These are phyloP conservation scores for Aspergillus incahuasiensis DNA, from an alignment of 495 filamentous ascomycete species.

Conservation along the genomic window DNA sequence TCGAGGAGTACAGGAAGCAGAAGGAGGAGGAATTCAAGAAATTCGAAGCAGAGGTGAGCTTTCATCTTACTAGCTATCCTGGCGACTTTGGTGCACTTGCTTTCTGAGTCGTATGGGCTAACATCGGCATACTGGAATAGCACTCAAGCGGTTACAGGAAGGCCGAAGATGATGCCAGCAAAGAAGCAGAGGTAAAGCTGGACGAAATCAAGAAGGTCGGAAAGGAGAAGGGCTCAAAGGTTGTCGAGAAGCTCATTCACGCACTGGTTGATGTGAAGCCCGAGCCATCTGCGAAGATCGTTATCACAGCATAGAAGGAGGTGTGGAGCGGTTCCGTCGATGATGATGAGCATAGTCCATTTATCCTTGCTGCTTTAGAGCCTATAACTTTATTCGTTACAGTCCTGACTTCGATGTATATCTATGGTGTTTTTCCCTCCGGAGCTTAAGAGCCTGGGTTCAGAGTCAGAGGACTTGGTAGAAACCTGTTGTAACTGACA, in stretches of 20 bases:
- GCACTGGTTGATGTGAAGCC: slow-evolving; percentile 78
- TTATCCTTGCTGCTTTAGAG: slow-evolving; percentile 18
- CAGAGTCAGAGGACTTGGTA: no score
- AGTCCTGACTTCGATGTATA: background rate
- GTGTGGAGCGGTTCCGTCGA: slow-evolving; percentile 15
- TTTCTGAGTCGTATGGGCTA: slow-evolving; percentile 5
- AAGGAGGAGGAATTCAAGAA: slow-evolving; percentile 95
- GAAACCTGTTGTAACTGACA: no score
- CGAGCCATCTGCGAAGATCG: slow-evolving; percentile 55
- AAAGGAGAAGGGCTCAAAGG: slow-evolving; percentile 69
- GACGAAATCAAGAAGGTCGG: slow-evolving; percentile 77
- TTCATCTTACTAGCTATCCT: background rate
- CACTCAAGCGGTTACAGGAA: slow-evolving; percentile 84
- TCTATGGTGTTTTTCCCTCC: background rate
- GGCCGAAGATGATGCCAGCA: slow-evolving; percentile 78
- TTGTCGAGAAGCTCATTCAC: slow-evolving; percentile 72
- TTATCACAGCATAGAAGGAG: slow-evolving; percentile 32
- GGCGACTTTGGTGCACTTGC: background rate
- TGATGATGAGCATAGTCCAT: slow-evolving; percentile 10
- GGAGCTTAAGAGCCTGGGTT: no score
- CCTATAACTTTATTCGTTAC: slow-evolving; percentile 15
- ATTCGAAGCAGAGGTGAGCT: slow-evolving; percentile 81
- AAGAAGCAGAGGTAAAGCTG: slow-evolving; percentile 76
- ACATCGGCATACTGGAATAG: slow-evolving; percentile 34
- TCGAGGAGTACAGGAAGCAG: slow-evolving; percentile 84